Conservation (phyloP, 176 grass and related monocot species). For the Avena sativa region DNA sequence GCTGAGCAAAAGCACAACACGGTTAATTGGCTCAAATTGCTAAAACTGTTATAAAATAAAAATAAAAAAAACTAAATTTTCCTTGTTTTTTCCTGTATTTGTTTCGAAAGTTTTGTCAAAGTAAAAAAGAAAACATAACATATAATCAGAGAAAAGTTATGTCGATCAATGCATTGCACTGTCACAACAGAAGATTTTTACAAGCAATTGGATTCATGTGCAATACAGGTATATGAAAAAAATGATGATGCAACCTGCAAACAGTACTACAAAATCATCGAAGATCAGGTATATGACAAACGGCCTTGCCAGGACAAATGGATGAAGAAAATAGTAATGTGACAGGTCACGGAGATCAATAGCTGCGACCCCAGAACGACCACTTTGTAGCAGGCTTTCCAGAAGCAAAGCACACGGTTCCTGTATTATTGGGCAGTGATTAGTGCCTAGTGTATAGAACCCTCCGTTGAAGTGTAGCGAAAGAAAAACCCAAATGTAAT, state of each 20-base stretch:
- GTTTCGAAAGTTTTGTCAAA: too few relatives aligned
- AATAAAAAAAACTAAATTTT: too few relatives aligned
- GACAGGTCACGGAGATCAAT: slow-evolving; percentile 37
- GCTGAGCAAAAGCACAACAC: too few relatives aligned
- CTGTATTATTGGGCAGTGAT: slow-evolving; percentile 41
- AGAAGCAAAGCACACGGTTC: slow-evolving; percentile 89
- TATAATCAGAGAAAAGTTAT: neutral
- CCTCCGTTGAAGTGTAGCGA: neutral
- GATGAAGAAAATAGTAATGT: neutral
- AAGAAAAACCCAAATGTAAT: slow-evolving; percentile 4
- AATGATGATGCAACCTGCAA: neutral
- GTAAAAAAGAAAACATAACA: neutral
- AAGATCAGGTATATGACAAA: slow-evolving; percentile 3
- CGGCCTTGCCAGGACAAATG: neutral
- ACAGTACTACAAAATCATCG: neutral
- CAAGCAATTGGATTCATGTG: neutral
- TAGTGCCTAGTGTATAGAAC: neutral
- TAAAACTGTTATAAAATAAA: too few relatives aligned
- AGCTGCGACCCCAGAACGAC: slow-evolving; percentile 91
- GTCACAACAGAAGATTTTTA: slow-evolving; percentile 27
- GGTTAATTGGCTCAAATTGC: too few relatives aligned
- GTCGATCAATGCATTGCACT: neutral
- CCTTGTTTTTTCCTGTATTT: too few relatives aligned
- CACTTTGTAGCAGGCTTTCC: slow-evolving; percentile 90
- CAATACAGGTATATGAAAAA: neutral